These are phyloP conservation scores for Gaeumannomyces tritici DNA, from an alignment of 2,329 filamentous ascomycete species.

Conservation along the genomic window DNA sequence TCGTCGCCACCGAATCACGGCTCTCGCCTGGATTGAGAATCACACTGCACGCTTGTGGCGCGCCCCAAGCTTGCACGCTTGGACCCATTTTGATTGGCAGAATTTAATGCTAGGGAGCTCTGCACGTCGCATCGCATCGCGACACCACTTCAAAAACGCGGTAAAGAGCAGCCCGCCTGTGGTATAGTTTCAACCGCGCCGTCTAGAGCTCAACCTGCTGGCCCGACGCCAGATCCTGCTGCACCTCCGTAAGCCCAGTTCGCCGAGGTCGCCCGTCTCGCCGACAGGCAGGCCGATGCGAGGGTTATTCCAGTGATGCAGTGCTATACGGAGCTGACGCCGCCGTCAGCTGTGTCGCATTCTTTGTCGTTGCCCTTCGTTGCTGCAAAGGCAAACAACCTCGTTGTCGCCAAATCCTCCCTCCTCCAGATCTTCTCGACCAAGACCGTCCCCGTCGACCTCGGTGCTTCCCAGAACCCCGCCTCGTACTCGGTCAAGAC, in stretches of 20 bases:
- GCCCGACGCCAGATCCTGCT: neutral
- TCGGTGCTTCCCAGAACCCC: slow-evolving; percentile 35
- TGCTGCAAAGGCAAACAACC: slow-evolving; percentile 66
- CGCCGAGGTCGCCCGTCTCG: neutral
- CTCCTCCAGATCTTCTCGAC: slow-evolving; percentile 84
- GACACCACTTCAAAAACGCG: neutral
- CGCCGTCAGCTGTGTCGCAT: slow-evolving; percentile 89
- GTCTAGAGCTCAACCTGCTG: neutral
- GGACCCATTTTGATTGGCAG: neutral
- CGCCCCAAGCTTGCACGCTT: neutral
- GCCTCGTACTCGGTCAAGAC: slow-evolving; percentile 18
- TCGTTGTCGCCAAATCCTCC: slow-evolving; percentile 86
- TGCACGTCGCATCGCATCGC: neutral
- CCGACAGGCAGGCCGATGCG: neutral
- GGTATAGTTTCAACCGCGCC: neutral
- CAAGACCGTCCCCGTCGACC: slow-evolving; percentile 55
- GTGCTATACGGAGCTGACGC: slow-evolving; percentile 92
- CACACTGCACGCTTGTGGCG: too few relatives aligned
- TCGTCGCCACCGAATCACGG: neutral
- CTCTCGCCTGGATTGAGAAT: too few relatives aligned
- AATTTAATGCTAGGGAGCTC: neutral
- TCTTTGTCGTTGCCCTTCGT: slow-evolving; percentile 72
- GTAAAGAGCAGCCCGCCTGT: neutral
- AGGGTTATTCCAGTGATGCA: slow-evolving; percentile 55
- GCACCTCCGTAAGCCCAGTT: neutral